Conservation (phyloP, 345 rosid species). For the Litchi chinensis region DNA sequence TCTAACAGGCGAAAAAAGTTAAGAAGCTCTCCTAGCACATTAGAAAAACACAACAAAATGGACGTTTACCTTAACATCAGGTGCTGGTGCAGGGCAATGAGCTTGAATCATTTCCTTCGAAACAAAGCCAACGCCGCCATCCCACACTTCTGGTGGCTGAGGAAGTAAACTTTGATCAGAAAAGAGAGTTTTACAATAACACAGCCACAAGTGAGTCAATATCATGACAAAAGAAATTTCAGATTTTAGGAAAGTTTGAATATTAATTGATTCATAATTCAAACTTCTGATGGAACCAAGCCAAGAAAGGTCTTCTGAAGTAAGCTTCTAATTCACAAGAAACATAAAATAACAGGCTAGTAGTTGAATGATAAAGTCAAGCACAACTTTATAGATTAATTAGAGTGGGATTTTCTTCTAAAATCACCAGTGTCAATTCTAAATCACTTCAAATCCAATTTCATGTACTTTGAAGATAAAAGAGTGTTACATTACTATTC, state of each 20-base stretch:
- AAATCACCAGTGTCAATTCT: too few species aligned
- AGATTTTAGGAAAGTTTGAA: neutral
- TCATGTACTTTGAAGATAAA: too few species aligned
- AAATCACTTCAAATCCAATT: too few species aligned
- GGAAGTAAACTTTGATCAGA: slow-evolving; percentile 10
- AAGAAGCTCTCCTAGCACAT: neutral
- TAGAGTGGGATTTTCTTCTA: too few species aligned
- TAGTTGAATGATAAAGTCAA: neutral
- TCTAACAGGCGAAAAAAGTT: neutral
- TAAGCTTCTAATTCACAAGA: neutral
- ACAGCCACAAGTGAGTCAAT: neutral
- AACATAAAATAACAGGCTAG: neutral
- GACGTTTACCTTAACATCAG: slow-evolving; percentile 61
- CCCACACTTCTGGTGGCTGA: slow-evolving; percentile 93
- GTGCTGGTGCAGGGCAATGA: slow-evolving; percentile 80
- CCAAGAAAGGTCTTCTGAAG: neutral
- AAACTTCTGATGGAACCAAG: neutral
- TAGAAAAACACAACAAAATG: neutral
- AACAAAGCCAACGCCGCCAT: slow-evolving; percentile 89
- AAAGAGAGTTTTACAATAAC: neutral
- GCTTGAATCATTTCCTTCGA: slow-evolving; percentile 86
- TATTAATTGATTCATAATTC: neutral
- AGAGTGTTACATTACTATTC: too few species aligned
- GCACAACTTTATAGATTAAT: too few species aligned
- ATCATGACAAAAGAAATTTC: neutral